Conservation (phyloP, 1,284 basidiomycete species). For the Pyrrhoderma noxium region DNA sequence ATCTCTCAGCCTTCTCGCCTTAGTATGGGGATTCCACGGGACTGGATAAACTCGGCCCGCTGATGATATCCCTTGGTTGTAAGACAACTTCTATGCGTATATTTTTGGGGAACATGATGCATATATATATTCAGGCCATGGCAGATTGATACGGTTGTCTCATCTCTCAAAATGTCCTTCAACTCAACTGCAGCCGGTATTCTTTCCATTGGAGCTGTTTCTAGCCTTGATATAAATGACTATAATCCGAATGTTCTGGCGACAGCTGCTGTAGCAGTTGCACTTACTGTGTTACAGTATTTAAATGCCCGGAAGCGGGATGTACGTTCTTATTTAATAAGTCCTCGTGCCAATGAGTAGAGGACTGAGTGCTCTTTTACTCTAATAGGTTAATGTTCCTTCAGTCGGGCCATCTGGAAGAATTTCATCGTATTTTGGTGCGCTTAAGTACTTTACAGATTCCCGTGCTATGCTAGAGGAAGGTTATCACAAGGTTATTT, state of each 20-base stretch:
- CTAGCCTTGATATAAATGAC: background rate
- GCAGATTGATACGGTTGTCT: too few species aligned
- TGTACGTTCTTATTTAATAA: background rate
- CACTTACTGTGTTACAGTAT: slow-evolving; percentile 2
- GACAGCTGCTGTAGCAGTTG: background rate
- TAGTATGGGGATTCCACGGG: too few species aligned
- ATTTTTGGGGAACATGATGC: too few species aligned
- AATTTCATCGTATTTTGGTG: slow-evolving; percentile 9
- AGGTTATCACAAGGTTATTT: slow-evolving; percentile 10
- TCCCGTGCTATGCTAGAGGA: slow-evolving; percentile 10
- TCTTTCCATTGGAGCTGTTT: background rate
- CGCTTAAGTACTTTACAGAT: slow-evolving; percentile 1
- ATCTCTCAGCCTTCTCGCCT: too few species aligned
- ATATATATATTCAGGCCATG: too few species aligned
- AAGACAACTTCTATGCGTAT: too few species aligned
- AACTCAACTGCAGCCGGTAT: background rate
- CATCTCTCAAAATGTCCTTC: background rate
- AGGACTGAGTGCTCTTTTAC: too few species aligned
- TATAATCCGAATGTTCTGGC: background rate
- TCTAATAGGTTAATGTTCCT: slow-evolving; percentile 14
- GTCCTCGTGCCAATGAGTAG: too few species aligned
- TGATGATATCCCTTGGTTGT: too few species aligned
- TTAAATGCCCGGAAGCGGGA: slow-evolving; percentile 5
- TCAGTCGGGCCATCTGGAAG: slow-evolving; percentile 6
- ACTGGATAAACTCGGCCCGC: too few species aligned